These are phyloP conservation scores for Hypsizygus ulmarius DNA, from an alignment of 1,284 basidiomycete species.

Conservation along the genomic window DNA sequence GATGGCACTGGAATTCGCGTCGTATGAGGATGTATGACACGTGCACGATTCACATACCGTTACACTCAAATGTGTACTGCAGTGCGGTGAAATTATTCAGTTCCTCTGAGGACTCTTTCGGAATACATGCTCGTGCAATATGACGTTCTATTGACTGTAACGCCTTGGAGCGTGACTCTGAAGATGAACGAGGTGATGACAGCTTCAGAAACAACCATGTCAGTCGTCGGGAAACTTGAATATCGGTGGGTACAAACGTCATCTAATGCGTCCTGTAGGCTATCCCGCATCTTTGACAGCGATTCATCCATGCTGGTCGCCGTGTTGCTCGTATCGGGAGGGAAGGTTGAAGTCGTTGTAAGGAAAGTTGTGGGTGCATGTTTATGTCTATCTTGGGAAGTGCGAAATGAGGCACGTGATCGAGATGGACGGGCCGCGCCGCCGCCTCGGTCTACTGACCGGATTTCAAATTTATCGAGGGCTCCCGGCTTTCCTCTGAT, in stretches of 20 bases:
- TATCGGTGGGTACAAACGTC: conserved; percentile 43
- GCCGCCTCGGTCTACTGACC: no score
- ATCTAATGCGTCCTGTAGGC: conserved; percentile 61
- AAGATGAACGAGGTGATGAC: conserved; percentile 54
- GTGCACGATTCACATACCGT: conserved; percentile 47
- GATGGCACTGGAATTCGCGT: conserved; percentile 49
- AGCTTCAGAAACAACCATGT: conserved; percentile 41
- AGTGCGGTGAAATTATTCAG: conserved; percentile 57
- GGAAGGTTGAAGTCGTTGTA: conserved; percentile 13
- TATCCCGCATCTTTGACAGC: conserved; percentile 37
- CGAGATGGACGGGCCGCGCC: conserved; percentile 6
- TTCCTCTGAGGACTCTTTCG: conserved; percentile 38
- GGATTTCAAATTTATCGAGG: no score
- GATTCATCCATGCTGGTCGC: conserved; percentile 21
- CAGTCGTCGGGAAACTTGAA: not conserved
- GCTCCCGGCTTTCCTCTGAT: no score
- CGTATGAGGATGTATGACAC: not conserved
- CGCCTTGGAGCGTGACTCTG: conserved; percentile 46
- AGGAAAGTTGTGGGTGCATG: conserved; percentile 16
- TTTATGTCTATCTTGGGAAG: conserved; percentile 19
- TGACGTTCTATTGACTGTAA: conserved; percentile 56
- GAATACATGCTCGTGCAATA: conserved; percentile 54
- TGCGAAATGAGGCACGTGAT: conserved; percentile 18
- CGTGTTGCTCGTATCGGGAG: conserved; percentile 8
- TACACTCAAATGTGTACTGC: conserved; percentile 76